Percentiles rank a stretch among this genome's conserved stretches.
Conservation (phyloP, 2,329 filamentous ascomycete genomes). For the Taxawa tesnikishii region DNA sequence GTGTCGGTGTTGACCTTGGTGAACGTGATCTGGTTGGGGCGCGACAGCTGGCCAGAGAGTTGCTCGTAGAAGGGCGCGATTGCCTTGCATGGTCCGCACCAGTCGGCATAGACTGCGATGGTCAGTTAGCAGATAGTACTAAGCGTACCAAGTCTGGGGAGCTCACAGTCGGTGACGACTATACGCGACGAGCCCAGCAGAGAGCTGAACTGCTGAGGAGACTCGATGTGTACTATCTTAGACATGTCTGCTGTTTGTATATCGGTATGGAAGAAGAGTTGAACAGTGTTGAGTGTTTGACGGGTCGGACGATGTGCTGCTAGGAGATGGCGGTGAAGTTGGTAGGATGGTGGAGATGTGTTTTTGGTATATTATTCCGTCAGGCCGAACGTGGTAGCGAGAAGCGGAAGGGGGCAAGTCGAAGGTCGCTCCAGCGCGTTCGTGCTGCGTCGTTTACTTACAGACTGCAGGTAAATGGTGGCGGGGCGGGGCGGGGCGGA, state of each 20-base stretch:
- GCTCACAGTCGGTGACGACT: slow-evolving; percentile 80
- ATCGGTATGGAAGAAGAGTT: background rate
- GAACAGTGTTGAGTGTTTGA: background rate
- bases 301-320: slow-evolving; percentile 1
- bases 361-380: slow-evolving; percentile 2
- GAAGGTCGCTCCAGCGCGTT: too few species aligned
- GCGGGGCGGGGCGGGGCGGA: too few species aligned
- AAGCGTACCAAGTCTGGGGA: slow-evolving; percentile 3
- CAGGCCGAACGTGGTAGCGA: too few species aligned
- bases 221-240: slow-evolving; percentile 29
- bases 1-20: slow-evolving; percentile 75
- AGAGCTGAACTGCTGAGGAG: slow-evolving; percentile 47
- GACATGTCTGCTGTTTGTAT: slow-evolving; percentile 32
- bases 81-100: slow-evolving; percentile 72
- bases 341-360: slow-evolving; percentile 1
- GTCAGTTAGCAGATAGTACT: slow-evolving; percentile 12
- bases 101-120: slow-evolving; percentile 68
- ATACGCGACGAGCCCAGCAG: slow-evolving; percentile 62
- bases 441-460: too few species aligned
- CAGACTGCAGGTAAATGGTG: too few species aligned
- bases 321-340: slow-evolving; percentile 1
- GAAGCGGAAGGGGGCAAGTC: too few species aligned
- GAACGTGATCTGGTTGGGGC: slow-evolving; percentile 64
- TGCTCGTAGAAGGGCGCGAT: slow-evolving; percentile 76
- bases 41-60: slow-evolving; percentile 58